Evolutionary conservation across 2,329 filamentous ascomycete species (phyloP).

Genomic region (Fusarium haematococcum): DNA sequence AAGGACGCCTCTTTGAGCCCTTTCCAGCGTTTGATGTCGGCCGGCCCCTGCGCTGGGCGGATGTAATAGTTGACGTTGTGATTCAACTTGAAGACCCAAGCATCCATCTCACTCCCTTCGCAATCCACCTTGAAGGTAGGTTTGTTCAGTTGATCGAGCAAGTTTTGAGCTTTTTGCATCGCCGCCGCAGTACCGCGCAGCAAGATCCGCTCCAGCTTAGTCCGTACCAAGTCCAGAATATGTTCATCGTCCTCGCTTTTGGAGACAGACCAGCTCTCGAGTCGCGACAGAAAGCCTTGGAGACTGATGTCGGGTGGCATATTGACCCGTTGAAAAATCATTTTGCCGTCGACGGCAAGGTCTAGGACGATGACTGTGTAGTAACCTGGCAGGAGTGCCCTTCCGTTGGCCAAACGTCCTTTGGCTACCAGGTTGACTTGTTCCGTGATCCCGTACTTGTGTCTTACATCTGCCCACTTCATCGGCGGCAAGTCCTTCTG

Average conservation of each 20-base stretch:
- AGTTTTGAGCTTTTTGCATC: conserved; percentile 6
- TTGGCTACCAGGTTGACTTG: conserved; percentile 34
- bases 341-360: conserved; percentile 26
- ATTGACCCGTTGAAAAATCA: conserved; percentile 14
- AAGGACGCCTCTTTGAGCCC: conserved; percentile 18
- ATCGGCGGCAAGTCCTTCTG: neutral
- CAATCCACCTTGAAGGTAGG: neutral
- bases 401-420: conserved; percentile 30
- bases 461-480: conserved; percentile 25
- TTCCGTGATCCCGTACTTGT: neutral
- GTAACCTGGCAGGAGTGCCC: conserved; percentile 32
- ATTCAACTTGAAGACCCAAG: conserved; percentile 34
- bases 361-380: conserved; percentile 31
- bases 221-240: conserved; percentile 9
- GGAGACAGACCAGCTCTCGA: conserved; percentile 33
- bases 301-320: conserved; percentile 22
- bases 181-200: conserved; percentile 4
- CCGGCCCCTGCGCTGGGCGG: conserved; percentile 27
- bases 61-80: conserved; percentile 15
- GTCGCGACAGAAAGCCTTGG: conserved; percentile 17
- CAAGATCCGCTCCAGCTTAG: conserved; percentile 11
- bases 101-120: conserved; percentile 10
- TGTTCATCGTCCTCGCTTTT: conserved; percentile 15
- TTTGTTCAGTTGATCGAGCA: conserved; percentile 10
- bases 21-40: conserved; percentile 20